These are phyloP conservation scores for Debaryomyces castellii DNA, from an alignment of 805 yeast genomes.

Conservation along the genomic window DNA sequence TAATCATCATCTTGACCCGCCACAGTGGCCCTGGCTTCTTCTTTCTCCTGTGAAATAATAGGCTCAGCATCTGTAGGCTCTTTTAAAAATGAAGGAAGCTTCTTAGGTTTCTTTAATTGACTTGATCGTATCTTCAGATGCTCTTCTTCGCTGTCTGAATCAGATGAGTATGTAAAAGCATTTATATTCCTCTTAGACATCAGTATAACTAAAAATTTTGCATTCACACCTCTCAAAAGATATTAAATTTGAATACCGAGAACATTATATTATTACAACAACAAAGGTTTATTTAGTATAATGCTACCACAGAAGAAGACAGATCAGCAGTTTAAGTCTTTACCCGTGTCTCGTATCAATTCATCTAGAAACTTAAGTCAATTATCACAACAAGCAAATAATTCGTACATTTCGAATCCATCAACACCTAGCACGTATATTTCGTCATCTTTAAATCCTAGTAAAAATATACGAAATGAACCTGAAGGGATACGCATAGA, in stretches of 20 bases:
- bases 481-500: constrained; percentile 15
- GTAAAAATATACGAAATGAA: constrained; percentile 25
- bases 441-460: constrained; percentile 40
- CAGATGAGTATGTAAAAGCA: constrained; percentile 2
- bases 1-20: constrained; percentile 7
- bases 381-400: constrained; percentile 10
- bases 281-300: background rate
- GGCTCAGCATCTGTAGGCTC: background rate
- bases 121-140: background rate
- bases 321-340: constrained; percentile 27
- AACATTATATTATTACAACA: background rate
- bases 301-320: constrained; percentile 30
- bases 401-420: constrained; percentile 21
- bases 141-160: constrained; percentile 2
- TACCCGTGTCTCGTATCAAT: constrained; percentile 36
- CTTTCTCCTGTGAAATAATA: background rate
- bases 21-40: background rate
- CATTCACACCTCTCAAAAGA: background rate
- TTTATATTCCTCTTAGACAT: constrained; percentile 4
- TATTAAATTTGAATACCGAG: background rate
- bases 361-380: constrained; percentile 33
- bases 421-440: constrained; percentile 29
- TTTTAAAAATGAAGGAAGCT: background rate
- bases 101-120: background rate
- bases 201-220: background rate